A percentile compares a stretch with the other conserved stretches of the same genome.
phyloP scores from a whole-genome alignment of 495 filamentous ascomycete genomes.

The Podospora didyma region DNA sequence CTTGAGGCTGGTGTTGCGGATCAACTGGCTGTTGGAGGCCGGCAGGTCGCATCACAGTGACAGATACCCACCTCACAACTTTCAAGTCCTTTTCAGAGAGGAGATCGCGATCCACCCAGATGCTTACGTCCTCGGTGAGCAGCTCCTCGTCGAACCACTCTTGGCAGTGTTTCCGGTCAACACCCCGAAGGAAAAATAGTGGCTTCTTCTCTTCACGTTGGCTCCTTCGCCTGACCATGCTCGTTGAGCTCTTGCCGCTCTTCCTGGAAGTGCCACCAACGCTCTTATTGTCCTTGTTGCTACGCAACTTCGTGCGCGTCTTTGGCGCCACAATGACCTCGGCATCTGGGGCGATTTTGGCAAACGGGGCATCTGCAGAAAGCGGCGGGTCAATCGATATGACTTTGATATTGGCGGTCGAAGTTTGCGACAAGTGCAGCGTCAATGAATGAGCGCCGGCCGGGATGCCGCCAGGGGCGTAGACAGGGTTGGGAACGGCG shows the following conservation, averaged over 20 bases:
- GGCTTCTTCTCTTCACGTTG: conserved; percentile 57
- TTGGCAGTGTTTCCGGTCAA: conserved; percentile 60
- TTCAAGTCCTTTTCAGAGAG: conserved; percentile 64
- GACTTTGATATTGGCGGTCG: conserved; percentile 85
- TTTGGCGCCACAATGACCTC: conserved; percentile 98
- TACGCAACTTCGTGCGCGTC: conserved; percentile 45
- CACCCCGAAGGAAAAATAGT: conserved; percentile 69
- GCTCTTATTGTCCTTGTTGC: conserved; percentile 61
- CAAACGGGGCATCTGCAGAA: conserved; percentile 67
- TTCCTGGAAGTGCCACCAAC: conserved; percentile 62
- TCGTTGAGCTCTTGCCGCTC: conserved; percentile 69
- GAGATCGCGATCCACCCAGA: conserved; percentile 81
- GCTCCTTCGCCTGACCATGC: conserved; percentile 60
- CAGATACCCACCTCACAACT: conserved; percentile 65
- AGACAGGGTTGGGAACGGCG: conserved; percentile 80
- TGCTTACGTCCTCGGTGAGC: conserved; percentile 57
- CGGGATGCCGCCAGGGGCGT: conserved; percentile 41
- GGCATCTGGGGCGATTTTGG: conserved; percentile 87
- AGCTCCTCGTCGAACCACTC: conserved; percentile 70
- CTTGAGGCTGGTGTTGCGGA: conserved; percentile 63
- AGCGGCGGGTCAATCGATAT: conserved; percentile 73
- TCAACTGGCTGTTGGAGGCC: conserved; percentile 72
- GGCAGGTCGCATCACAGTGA: conserved; percentile 76
- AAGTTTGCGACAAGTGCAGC: conserved; percentile 90
- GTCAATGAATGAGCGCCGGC: conserved; percentile 71